phyloP scores from a whole-genome alignment of 306 rosid genomes.

The Prunus mume region DNA sequence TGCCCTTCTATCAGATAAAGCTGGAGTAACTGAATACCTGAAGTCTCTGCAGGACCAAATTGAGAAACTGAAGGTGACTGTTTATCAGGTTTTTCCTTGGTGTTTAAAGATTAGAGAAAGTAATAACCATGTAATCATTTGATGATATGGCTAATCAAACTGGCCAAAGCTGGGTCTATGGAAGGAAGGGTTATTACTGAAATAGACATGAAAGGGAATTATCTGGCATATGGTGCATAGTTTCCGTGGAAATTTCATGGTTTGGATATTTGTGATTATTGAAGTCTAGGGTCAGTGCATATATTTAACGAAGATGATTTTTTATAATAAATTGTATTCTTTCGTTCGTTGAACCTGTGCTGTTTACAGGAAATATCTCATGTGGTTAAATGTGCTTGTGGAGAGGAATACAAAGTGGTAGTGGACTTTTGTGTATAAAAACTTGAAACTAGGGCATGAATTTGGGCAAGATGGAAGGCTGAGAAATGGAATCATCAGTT shows the following conservation, averaged over 20 bases:
- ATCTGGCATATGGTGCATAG: background rate
- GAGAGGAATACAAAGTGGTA: slow-evolving; percentile 61
- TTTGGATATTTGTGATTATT: slow-evolving; percentile 17
- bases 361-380: slow-evolving; percentile 60
- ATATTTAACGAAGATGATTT: background rate
- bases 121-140: background rate
- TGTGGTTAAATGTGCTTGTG: slow-evolving; percentile 74
- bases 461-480: background rate
- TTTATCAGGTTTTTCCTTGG: slow-evolving; percentile 9
- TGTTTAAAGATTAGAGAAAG: background rate
- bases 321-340: background rate
- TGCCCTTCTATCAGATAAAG: slow-evolving; percentile 62
- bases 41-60: slow-evolving; percentile 63
- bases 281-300: background rate
- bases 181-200: background rate
- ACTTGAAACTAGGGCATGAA: slow-evolving; percentile 16
- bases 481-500: slow-evolving; percentile 4
- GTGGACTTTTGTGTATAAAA: slow-evolving; percentile 31
- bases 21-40: slow-evolving; percentile 69
- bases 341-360: slow-evolving; percentile 28
- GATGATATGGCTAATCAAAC: background rate
- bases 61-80: slow-evolving; percentile 61
- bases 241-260: slow-evolving; percentile 1
- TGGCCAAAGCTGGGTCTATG: background rate
- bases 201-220: background rate